phyloP scores from a whole-genome alignment of 1,139 yeast genomes.

The Taphrina sp. region DNA sequence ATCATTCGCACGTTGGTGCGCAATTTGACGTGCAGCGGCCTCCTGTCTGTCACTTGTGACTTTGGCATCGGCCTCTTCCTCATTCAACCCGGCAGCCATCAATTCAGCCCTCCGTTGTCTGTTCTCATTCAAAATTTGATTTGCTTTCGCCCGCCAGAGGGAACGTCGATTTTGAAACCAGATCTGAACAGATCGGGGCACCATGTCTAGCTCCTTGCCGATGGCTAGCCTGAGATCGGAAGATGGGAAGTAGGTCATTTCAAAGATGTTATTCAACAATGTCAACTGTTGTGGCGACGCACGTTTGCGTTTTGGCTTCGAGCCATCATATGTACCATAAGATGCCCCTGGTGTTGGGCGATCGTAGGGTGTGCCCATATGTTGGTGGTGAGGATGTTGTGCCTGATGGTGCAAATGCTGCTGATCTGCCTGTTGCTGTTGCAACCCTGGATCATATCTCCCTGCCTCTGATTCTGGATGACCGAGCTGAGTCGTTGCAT shows the following conservation, averaged over 20 bases:
- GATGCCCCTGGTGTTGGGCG: constrained; percentile 16
- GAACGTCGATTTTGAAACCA: constrained; percentile 46
- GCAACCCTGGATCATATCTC: too few relatives aligned
- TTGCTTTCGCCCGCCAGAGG: constrained; percentile 12
- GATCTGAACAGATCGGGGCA: constrained; percentile 47
- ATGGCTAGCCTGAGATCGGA: constrained; percentile 44
- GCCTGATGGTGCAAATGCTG: constrained; percentile 3
- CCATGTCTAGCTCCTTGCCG: constrained; percentile 46
- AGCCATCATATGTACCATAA: constrained; percentile 19
- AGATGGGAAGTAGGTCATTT: constrained; percentile 45
- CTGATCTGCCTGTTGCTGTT: not conserved
- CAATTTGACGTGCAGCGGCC: constrained; percentile 15
- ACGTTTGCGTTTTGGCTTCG: constrained; percentile 45
- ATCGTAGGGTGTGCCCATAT: constrained; percentile 15
- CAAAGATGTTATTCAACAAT: constrained; percentile 44
- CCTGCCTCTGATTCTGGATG: not conserved
- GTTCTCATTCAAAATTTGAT: constrained; percentile 17
- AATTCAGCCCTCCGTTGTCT: constrained; percentile 6
- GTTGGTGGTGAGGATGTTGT: constrained; percentile 11
- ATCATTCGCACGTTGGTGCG: constrained; percentile 17
- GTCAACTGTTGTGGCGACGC: constrained; percentile 45
- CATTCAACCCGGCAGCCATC: constrained; percentile 11
- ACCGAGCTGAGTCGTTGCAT: constrained; percentile 1
- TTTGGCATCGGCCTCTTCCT: constrained; percentile 10
- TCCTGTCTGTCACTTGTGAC: constrained; percentile 9